Conservation (phyloP, 169 alveolate species). For the Cryptosporidium sp. region DNA sequence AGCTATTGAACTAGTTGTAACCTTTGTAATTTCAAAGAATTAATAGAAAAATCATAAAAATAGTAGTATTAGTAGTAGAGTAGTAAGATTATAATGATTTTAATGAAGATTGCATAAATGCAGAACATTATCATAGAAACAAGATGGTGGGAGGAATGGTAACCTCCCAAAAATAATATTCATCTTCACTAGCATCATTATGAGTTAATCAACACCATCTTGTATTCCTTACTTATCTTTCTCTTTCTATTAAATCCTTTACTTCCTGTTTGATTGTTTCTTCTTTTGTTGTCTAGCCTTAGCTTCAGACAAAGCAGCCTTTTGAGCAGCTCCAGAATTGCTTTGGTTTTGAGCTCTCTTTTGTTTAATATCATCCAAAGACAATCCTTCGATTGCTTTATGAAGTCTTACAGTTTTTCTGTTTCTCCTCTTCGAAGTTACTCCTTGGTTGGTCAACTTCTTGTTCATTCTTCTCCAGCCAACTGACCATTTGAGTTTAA, state of each 20-base stretch:
- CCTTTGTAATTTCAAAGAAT: neutral
- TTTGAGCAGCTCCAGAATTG: constrained; percentile 77
- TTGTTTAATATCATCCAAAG: constrained; percentile 94
- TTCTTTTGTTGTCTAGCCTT: constrained; percentile 73
- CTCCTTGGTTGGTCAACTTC: constrained; percentile 85
- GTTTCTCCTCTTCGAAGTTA: constrained; percentile 78
- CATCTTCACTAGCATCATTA: neutral
- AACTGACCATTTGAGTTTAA: constrained; percentile 96
- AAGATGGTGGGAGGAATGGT: neutral
- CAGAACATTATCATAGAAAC: neutral
- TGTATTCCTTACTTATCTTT: too few species aligned
- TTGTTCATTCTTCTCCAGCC: constrained; percentile 97
- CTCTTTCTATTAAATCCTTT: neutral
- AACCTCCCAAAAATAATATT: neutral
- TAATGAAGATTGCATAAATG: neutral
- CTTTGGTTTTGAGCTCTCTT: constrained; percentile 83
- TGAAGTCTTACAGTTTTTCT: constrained; percentile 88
- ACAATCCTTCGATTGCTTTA: constrained; percentile 97
- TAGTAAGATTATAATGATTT: neutral
- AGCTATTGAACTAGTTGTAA: neutral
- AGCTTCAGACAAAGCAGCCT: constrained; percentile 73
- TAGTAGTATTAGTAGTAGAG: neutral
- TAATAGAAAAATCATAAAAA: neutral
- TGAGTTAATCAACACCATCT: neutral
- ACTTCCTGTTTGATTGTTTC: constrained; percentile 24